A percentile compares a stretch with the other conserved stretches of the same genome.
phyloP scores from a whole-genome alignment of 495 filamentous ascomycete species.

The Penicillium crystallinum region DNA sequence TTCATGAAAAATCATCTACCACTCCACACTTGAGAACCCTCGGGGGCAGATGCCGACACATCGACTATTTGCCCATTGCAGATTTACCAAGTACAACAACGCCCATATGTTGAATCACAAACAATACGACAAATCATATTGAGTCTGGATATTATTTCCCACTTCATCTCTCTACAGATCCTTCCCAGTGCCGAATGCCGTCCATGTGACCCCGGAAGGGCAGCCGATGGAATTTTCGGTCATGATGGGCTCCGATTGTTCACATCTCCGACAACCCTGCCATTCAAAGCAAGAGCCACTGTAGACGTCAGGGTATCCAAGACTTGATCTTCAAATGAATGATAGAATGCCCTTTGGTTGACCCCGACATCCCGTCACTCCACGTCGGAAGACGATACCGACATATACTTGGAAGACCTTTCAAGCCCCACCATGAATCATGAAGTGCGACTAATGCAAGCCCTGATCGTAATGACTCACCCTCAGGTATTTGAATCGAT shows the following conservation, averaged over 20 bases:
- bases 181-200: background rate
- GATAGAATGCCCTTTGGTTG: background rate
- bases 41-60: background rate
- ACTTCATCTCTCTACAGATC: too few species aligned
- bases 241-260: too few species aligned
- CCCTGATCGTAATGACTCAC: background rate
- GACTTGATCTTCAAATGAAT: too few species aligned
- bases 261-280: background rate
- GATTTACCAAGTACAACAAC: too few species aligned
- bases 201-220: background rate
- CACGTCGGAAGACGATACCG: conserved; percentile 1
- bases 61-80: background rate
- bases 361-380: background rate
- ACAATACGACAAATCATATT: too few species aligned
- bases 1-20: too few species aligned
- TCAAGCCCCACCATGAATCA: conserved; percentile 1
- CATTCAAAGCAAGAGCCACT: too few species aligned
- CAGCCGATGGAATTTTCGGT: background rate
- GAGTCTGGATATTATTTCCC: too few species aligned
- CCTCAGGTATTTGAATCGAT: background rate
- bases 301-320: too few species aligned
- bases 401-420: background rate
- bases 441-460: background rate
- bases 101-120: too few species aligned
- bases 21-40: too few species aligned